Evolutionary conservation across 129 eudicot species (phyloP).

Genomic region (carrot (Daucus carota)): DNA sequence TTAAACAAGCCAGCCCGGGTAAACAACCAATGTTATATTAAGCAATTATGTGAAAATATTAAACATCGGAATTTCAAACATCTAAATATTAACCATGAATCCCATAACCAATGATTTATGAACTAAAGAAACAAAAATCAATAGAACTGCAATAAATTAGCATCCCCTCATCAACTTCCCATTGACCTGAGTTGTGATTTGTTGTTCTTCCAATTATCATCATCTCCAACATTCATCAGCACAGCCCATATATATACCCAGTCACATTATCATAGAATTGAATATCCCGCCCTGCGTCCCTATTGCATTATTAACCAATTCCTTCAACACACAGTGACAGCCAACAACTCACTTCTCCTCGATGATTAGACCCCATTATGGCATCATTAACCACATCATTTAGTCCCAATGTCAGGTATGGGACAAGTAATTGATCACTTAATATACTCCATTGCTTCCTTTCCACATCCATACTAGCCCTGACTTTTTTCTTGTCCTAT

Average conservation of each 20-base stretch:
- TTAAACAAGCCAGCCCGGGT: too few species aligned
- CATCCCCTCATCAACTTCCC: conserved; percentile 32
- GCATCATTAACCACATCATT: background rate
- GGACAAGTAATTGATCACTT: background rate
- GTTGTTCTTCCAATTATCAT: conserved; percentile 86
- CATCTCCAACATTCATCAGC: conserved; percentile 24
- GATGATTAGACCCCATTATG: conserved; percentile 22
- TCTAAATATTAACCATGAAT: conserved; percentile 6
- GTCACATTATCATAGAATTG: conserved; percentile 27
- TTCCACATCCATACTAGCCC: conserved; percentile 35
- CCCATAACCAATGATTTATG: conserved; percentile 18
- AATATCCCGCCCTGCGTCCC: conserved; percentile 34
- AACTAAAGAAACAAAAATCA: conserved; percentile 21
- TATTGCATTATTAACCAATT: conserved; percentile 44
- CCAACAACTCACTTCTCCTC: conserved; percentile 83
- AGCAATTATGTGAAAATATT: background rate
- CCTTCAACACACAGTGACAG: conserved; percentile 69
- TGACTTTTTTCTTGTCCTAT: conserved; percentile 47
- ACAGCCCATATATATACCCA: conserved; percentile 36
- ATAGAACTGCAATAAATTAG: conserved; percentile 25
- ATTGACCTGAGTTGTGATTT: conserved; percentile 71
- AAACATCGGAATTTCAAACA: background rate
- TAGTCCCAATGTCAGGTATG: background rate
- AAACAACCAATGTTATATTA: conserved; percentile 5
- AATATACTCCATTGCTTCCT: conserved; percentile 18